A percentile compares a stretch with the other conserved stretches of the same genome.
Evolutionary conservation across 352 stramenopile species (phyloP).

Genomic region (Pilasporangium apinafurcum): DNA sequence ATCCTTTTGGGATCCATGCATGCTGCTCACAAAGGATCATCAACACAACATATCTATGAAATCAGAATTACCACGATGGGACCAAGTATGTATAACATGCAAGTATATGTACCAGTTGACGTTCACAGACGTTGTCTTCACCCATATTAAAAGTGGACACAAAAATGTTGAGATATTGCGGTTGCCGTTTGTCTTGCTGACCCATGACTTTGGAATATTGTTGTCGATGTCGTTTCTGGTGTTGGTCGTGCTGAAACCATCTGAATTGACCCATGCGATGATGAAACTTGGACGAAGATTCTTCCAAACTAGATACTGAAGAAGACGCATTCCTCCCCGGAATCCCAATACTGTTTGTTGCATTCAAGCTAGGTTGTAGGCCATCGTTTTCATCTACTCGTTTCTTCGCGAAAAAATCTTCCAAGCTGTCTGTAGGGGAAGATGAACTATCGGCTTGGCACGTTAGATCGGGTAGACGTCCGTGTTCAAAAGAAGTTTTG

Average conservation of each 20-base stretch:
- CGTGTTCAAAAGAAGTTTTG: conserved; percentile 7
- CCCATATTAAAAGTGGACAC: conserved; percentile 86
- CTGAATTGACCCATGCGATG: too few relatives aligned
- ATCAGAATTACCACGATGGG: too few relatives aligned
- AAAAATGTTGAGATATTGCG: conserved; percentile 57
- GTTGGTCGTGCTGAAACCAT: too few relatives aligned
- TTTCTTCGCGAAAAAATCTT: conserved; percentile 26
- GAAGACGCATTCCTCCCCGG: too few relatives aligned
- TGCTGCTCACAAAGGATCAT: conserved; percentile 10
- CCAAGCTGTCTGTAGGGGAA: conserved; percentile 29
- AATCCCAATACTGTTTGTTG: neutral
- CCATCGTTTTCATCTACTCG: conserved; percentile 10
- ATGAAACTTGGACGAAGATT: too few relatives aligned
- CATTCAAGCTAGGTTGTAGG: neutral
- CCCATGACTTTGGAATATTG: conserved; percentile 1
- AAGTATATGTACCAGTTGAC: conserved; percentile 31
- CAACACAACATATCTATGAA: too few relatives aligned
- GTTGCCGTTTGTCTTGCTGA: conserved; percentile 7
- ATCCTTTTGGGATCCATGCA: conserved; percentile 58
- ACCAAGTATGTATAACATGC: too few relatives aligned
- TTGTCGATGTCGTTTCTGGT: neutral
- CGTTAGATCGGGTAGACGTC: too few relatives aligned
- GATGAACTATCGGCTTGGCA: conserved; percentile 36
- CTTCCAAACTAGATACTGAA: too few relatives aligned
- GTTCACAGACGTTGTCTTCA: conserved; percentile 56